Conservation (phyloP, 2,329 filamentous ascomycete species). For the Diplodia mutila region DNA sequence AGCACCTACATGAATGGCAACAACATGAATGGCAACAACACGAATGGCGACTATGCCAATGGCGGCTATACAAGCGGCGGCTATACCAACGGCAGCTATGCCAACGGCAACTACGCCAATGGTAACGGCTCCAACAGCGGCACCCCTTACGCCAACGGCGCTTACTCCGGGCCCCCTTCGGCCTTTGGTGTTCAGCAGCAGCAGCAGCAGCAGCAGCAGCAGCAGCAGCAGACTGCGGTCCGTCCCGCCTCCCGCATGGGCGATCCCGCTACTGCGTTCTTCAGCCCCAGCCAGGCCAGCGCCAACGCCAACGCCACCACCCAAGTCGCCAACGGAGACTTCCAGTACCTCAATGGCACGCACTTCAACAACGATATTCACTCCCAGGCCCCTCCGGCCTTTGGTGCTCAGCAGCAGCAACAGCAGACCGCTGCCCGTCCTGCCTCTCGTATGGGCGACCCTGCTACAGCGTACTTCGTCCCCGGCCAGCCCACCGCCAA, state of each 20-base stretch:
- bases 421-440: neutral
- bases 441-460: neutral
- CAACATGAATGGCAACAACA: neutral
- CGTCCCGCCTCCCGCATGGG: neutral
- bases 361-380: neutral
- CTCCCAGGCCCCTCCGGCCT: neutral
- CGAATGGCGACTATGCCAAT: too few species aligned
- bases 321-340: too few species aligned
- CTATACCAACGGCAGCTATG: too few species aligned
- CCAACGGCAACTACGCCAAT: too few species aligned
- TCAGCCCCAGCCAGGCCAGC: neutral
- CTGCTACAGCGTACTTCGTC: neutral
- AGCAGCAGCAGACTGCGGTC: neutral
- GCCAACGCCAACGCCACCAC: too few species aligned
- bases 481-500: neutral
- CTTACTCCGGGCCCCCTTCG: neutral
- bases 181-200: neutral
- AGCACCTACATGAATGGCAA: neutral
- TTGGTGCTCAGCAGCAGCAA: neutral
- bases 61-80: too few species aligned
- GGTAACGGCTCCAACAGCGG: too few species aligned
- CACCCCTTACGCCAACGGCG: too few species aligned
- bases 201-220: neutral
- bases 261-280: slow-evolving; percentile 2
- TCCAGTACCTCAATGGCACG: too few species aligned